phyloP scores from a whole-genome alignment of 2,329 filamentous ascomycete genomes.

The Trichoderma endophyticum region DNA sequence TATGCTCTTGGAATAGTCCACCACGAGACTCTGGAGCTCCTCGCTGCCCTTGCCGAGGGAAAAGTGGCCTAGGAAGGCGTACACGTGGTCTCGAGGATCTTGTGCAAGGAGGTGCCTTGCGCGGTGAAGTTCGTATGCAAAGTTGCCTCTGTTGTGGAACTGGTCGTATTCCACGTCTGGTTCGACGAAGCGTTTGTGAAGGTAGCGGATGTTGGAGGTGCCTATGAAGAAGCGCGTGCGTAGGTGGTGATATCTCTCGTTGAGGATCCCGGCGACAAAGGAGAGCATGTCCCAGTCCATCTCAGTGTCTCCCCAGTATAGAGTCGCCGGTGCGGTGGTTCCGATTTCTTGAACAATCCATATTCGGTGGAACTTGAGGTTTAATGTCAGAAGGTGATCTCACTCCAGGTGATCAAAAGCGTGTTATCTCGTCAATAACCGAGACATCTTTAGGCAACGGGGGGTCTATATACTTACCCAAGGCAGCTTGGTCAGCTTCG shows the following conservation, averaged over 20 bases:
- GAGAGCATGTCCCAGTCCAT: conserved; percentile 35
- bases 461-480: conserved; percentile 29
- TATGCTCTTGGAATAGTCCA: conserved; percentile 31
- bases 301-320: conserved; percentile 34
- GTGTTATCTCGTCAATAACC: neutral
- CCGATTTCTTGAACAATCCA: conserved; percentile 40
- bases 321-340: conserved; percentile 31
- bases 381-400: neutral
- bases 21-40: conserved; percentile 25
- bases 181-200: conserved; percentile 34
- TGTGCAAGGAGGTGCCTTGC: conserved; percentile 33
- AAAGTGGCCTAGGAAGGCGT: conserved; percentile 37
- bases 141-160: conserved; percentile 33
- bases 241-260: conserved; percentile 33
- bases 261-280: conserved; percentile 31
- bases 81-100: conserved; percentile 35
- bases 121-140: conserved; percentile 37
- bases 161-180: conserved; percentile 28
- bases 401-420: neutral
- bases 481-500: conserved; percentile 31
- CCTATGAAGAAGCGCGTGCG: conserved; percentile 30
- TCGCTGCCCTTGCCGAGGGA: conserved; percentile 27
- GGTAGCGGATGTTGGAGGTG: conserved; percentile 34
- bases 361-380: conserved; percentile 33
- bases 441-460: neutral